These are phyloP conservation scores for Apiotrichum sp. DNA, from an alignment of 1,284 basidiomycete species.

Conservation along the genomic window DNA sequence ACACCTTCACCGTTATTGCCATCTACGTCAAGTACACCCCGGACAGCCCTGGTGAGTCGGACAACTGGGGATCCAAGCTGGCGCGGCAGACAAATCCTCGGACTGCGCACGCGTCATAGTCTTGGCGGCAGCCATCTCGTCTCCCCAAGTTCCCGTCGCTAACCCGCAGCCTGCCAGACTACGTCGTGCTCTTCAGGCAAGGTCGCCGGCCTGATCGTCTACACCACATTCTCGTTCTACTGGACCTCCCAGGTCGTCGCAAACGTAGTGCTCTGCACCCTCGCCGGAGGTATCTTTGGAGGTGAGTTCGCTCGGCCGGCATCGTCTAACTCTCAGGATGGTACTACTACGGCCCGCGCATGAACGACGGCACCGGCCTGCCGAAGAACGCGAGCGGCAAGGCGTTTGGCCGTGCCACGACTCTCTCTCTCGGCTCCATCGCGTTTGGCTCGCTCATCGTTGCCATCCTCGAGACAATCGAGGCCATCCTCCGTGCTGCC, in stretches of 20 bases:
- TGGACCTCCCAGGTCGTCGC: constrained; percentile 70
- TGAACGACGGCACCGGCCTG: constrained; percentile 35
- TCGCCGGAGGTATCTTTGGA: constrained; percentile 65
- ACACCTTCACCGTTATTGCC: constrained; percentile 36
- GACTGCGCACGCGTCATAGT: no score
- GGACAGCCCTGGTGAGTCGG: constrained; percentile 57
- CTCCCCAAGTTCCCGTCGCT: no score
- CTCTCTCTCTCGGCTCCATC: constrained; percentile 78
- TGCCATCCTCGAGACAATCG: constrained; percentile 70
- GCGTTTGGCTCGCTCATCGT: constrained; percentile 86
- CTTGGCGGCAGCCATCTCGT: no score
- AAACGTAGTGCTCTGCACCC: constrained; percentile 70
- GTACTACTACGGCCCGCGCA: constrained; percentile 45
- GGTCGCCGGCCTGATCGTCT: constrained; percentile 67
- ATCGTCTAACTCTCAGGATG: constrained; percentile 25
- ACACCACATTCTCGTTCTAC: constrained; percentile 70
- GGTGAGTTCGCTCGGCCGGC: no score
- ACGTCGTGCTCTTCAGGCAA: constrained; percentile 54
- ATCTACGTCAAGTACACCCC: constrained; percentile 73
- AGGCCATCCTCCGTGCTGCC: constrained; percentile 60
- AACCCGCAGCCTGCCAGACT: constrained; percentile 29
- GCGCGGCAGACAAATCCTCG: no score
- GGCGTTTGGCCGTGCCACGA: constrained; percentile 72
- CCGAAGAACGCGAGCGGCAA: constrained; percentile 65
- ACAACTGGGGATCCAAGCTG: no score